phyloP scores from a whole-genome alignment of 345 rosid genomes.

The Sapria himalayana region DNA sequence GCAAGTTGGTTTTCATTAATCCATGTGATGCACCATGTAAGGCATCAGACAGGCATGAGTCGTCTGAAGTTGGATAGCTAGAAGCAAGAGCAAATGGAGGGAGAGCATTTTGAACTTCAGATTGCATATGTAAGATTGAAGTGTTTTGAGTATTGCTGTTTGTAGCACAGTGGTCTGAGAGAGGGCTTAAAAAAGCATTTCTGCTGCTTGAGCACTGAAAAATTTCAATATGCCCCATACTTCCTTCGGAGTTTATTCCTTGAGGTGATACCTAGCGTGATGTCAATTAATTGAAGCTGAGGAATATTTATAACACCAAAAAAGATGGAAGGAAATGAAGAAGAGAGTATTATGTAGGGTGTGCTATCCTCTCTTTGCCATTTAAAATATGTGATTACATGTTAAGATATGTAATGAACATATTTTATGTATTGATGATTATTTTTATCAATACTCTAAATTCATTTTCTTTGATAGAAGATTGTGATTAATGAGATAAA shows the following conservation, averaged over 20 bases:
- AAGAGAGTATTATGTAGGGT: no score
- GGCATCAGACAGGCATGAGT: slow-evolving; percentile 12
- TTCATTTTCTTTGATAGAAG: no score
- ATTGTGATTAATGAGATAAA: no score
- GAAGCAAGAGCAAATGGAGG: slow-evolving; percentile 25
- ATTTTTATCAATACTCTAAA: no score
- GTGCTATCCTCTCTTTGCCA: no score
- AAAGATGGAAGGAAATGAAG: slow-evolving; percentile 6
- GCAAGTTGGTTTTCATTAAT: slow-evolving; percentile 32
- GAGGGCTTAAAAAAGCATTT: slow-evolving; percentile 11
- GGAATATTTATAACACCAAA: slow-evolving; percentile 5
- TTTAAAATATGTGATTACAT: no score
- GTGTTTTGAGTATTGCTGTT: slow-evolving; percentile 12
- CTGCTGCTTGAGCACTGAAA: slow-evolving; percentile 24
- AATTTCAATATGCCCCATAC: slow-evolving; percentile 36
- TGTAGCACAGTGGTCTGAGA: slow-evolving; percentile 4
- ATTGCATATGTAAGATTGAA: slow-evolving; percentile 34
- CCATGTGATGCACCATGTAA: slow-evolving; percentile 18
- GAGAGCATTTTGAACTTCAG: slow-evolving; percentile 36
- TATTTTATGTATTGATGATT: no score
- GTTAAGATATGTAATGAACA: no score
- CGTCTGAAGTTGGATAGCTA: slow-evolving; percentile 17
- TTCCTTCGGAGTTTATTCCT: slow-evolving; percentile 47
- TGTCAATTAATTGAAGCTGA: no score
- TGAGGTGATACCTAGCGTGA: slow-evolving; percentile 73